These are phyloP conservation scores for Fusarium tjaetaba DNA, from an alignment of 2,329 filamentous ascomycete genomes.

Conservation along the genomic window DNA sequence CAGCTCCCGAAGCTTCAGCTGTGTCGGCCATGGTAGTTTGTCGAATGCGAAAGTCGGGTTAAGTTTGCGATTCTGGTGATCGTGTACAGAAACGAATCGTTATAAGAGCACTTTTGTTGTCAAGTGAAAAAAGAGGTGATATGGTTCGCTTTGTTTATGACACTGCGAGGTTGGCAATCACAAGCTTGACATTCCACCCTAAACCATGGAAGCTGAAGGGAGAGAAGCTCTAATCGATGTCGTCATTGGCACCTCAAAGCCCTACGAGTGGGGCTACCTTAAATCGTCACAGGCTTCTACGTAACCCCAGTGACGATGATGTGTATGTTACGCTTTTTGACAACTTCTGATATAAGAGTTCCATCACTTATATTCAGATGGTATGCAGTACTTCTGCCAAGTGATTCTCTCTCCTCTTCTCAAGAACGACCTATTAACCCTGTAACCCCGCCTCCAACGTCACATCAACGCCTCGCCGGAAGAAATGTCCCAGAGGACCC, in stretches of 20 bases:
- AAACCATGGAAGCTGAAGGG: conserved; percentile 22
- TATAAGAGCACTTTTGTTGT: neutral
- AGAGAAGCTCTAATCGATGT: conserved; percentile 34
- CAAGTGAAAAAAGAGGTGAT: neutral
- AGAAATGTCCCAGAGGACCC: conserved; percentile 25
- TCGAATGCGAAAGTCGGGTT: neutral
- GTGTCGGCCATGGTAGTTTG: conserved; percentile 40
- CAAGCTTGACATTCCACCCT: conserved; percentile 33
- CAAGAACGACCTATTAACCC: neutral
- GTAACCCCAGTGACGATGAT: conserved; percentile 1
- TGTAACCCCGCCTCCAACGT: neutral
- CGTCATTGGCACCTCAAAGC: conserved; percentile 28
- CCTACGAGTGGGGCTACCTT: conserved; percentile 22
- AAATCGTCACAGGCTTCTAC: conserved; percentile 8
- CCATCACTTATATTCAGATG: neutral
- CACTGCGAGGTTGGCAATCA: conserved; percentile 8
- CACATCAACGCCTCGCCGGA: conserved; percentile 27
- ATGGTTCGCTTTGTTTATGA: conserved; percentile 16
- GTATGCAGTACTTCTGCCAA: neutral
- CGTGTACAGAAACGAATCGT: neutral
- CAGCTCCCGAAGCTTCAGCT: conserved; percentile 34
- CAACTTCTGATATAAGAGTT: conserved; percentile 12
- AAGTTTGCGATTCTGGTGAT: neutral
- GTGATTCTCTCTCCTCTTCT: neutral
- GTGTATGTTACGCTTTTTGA: conserved; percentile 16